Percentiles rank a stretch among this genome's conserved stretches.
phyloP scores from a whole-genome alignment of 1,284 basidiomycete genomes.

The Tilletia walkeri region DNA sequence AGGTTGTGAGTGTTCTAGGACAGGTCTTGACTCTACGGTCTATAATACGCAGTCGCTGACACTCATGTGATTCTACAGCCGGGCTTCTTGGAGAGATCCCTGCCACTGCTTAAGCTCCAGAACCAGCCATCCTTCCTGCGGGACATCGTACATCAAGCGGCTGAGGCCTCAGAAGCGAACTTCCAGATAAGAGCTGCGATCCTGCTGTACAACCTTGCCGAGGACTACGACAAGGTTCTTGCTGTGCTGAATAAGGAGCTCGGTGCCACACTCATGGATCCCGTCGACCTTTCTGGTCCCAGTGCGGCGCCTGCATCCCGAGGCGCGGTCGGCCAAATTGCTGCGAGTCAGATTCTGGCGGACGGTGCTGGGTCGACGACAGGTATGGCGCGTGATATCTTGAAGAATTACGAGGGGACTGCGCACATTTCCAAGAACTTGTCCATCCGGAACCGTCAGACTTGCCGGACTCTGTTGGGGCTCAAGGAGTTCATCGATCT shows the following conservation, averaged over 20 bases:
- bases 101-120: conserved; percentile 72
- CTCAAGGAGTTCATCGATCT: conserved; percentile 79
- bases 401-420: conserved; percentile 76
- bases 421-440: conserved; percentile 60
- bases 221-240: conserved; percentile 84
- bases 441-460: conserved; percentile 70
- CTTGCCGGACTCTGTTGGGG: conserved; percentile 67
- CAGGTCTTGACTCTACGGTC: background rate
- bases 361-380: conserved; percentile 60
- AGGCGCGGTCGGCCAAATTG: background rate
- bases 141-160: conserved; percentile 78
- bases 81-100: conserved; percentile 81
- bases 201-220: conserved; percentile 90
- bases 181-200: conserved; percentile 82
- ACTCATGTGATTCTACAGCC: conserved; percentile 60
- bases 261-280: conserved; percentile 63
- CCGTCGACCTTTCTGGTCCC: conserved; percentile 21
- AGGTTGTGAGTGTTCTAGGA: conserved; percentile 58
- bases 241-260: conserved; percentile 82
- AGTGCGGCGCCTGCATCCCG: background rate
- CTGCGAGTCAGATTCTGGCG: background rate
- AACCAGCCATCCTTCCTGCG: conserved; percentile 73
- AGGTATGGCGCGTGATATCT: conserved; percentile 75
- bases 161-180: conserved; percentile 69
- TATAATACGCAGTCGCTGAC: background rate